Evolutionary conservation across 202 grass and related monocot genomes (phyloP).

Genomic region (Eragrostis tef): DNA sequence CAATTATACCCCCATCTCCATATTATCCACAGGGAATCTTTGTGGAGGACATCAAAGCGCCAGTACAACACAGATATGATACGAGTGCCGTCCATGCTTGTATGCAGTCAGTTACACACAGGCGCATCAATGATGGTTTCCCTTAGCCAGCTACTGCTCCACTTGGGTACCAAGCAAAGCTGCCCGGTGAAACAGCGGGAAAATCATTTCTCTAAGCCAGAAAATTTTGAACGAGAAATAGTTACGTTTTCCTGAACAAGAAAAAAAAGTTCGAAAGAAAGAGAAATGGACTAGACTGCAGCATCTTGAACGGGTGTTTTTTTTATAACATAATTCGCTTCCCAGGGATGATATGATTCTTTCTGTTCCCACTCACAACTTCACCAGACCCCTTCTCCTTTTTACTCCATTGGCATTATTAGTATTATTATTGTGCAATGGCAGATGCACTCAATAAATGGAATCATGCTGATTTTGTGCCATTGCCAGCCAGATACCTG

Average conservation of each 20-base stretch:
- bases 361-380: conserved; percentile 40
- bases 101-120: conserved; percentile 51
- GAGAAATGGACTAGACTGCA: not conserved
- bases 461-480: conserved; percentile 65
- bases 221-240: not conserved
- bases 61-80: conserved; percentile 50
- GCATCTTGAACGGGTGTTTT: conserved; percentile 39
- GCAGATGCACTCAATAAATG: conserved; percentile 71
- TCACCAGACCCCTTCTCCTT: conserved; percentile 32
- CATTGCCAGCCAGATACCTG: conserved; percentile 53
- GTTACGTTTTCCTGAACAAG: not conserved
- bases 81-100: conserved; percentile 50
- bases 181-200: conserved; percentile 18
- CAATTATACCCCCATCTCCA: conserved; percentile 55
- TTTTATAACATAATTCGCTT: conserved; percentile 37
- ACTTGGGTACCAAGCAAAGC: not conserved
- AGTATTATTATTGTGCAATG: conserved; percentile 45
- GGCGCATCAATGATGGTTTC: conserved; percentile 47
- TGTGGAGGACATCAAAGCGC: conserved; percentile 58
- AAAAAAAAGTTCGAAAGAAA: too few relatives aligned
- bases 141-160: conserved; percentile 16
- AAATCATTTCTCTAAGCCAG: not conserved
- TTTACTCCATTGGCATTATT: conserved; percentile 57
- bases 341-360: conserved; percentile 39
- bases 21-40: conserved; percentile 67